phyloP scores from a whole-genome alignment of 257 asterid genomes.

The Nicotiana paniculata region DNA sequence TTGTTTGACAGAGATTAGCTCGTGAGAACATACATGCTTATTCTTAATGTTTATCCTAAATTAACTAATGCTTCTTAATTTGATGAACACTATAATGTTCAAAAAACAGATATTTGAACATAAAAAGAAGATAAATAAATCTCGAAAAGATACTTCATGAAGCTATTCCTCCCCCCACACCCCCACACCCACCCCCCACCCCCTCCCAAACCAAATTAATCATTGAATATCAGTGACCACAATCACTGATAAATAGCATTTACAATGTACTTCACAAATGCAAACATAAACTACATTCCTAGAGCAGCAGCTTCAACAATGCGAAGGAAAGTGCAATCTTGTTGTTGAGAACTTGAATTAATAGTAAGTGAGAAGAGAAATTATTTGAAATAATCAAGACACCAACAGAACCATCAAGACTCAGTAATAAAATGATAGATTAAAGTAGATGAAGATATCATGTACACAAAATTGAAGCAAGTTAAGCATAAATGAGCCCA shows the following conservation, averaged over 20 bases:
- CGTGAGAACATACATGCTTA: neutral
- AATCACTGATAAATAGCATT: neutral
- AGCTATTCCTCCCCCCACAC: neutral
- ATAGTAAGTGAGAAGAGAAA: neutral
- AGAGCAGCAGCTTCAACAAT: no score
- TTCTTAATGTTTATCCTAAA: neutral
- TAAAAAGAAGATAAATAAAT: neutral
- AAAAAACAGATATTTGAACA: neutral
- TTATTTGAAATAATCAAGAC: neutral
- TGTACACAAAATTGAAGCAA: neutral
- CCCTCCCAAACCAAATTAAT: neutral
- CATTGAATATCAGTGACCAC: no score
- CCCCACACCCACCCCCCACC: neutral
- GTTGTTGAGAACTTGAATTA: no score
- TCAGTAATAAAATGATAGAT: neutral
- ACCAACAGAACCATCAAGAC: neutral
- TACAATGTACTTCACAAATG: neutral
- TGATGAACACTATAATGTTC: neutral
- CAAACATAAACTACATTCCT: no score
- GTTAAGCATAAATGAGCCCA: slow-evolving; percentile 8
- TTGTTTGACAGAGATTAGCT: neutral
- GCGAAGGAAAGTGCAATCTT: neutral
- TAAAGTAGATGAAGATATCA: neutral
- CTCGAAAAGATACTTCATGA: neutral
- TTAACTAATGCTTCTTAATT: neutral